Evolutionary conservation across 768 basidiomycete genomes (phyloP).

Genomic region (Fistulinella prunicolor): DNA sequence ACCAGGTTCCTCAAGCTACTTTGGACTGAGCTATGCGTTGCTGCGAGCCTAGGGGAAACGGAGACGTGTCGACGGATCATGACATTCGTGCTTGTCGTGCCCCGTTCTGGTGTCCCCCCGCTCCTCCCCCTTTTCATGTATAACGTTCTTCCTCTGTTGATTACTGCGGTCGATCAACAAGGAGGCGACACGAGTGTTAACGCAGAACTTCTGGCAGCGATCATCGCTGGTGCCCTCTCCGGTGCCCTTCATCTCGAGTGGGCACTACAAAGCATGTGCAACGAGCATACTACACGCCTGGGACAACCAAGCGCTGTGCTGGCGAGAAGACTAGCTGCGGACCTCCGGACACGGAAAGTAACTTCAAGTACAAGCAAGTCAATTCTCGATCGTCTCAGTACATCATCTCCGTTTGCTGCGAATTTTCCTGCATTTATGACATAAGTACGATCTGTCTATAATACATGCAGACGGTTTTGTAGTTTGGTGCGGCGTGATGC

Average conservation of each 20-base stretch:
- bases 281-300: conserved; percentile 47
- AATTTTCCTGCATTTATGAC: conserved; percentile 67
- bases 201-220: conserved; percentile 61
- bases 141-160: conserved; percentile 59
- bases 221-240: conserved; percentile 64
- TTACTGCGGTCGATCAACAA: conserved; percentile 50
- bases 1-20: conserved; percentile 60
- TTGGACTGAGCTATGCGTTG: conserved; percentile 62
- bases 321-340: conserved; percentile 63
- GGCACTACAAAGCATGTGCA: conserved; percentile 54
- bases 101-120: conserved; percentile 54
- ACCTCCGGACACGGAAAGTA: conserved; percentile 50
- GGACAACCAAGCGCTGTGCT: conserved; percentile 64
- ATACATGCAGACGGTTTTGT: not conserved
- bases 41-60: conserved; percentile 55
- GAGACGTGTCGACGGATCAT: conserved; percentile 64
- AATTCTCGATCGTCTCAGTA: conserved; percentile 57
- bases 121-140: conserved; percentile 74
- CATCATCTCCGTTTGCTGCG: conserved; percentile 62
- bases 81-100: conserved; percentile 65
- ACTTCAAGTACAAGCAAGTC: conserved; percentile 48
- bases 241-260: conserved; percentile 70
- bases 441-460: conserved; percentile 15
- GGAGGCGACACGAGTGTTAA: conserved; percentile 52
- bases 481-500: conserved; percentile 26